phyloP scores from a whole-genome alignment of 2,329 filamentous ascomycete species.

The Teratosphaeria pseudoeucalypti region DNA sequence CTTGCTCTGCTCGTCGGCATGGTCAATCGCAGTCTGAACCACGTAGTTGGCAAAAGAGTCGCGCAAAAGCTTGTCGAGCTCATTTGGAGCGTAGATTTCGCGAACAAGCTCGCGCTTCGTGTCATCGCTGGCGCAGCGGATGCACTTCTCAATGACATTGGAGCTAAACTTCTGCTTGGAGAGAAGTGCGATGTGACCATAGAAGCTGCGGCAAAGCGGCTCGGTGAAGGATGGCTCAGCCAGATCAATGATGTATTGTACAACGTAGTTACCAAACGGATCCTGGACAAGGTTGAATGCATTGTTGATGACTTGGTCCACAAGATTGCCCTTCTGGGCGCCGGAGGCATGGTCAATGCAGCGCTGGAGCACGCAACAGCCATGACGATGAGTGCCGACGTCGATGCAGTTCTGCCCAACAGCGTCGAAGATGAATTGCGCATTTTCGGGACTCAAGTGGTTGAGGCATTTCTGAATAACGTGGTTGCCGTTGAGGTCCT shows the following conservation, averaged over 20 bases:
- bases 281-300: constrained; percentile 88
- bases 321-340: constrained; percentile 76
- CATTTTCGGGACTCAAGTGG: constrained; percentile 72
- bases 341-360: constrained; percentile 96
- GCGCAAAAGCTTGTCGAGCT: constrained; percentile 79
- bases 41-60: constrained; percentile 97
- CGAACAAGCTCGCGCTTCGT: constrained; percentile 74
- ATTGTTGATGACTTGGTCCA: constrained; percentile 76
- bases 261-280: constrained; percentile 96
- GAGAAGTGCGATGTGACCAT: constrained; percentile 56
- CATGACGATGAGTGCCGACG: constrained; percentile 93
- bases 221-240: constrained; percentile 81
- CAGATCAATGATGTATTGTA: constrained; percentile 94
- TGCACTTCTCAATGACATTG: constrained; percentile 89
- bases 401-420: constrained; percentile 78
- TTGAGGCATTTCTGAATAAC: constrained; percentile 99
- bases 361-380: constrained; percentile 93
- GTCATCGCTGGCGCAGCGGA: constrained; percentile 67
- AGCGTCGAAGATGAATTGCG: constrained; percentile 94
- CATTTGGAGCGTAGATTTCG: constrained; percentile 62
- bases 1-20: constrained; percentile 64
- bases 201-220: constrained; percentile 73
- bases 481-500: constrained; percentile 96
- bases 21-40: constrained; percentile 89
- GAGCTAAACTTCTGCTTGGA: constrained; percentile 99